Evolutionary conservation across 805 yeast genomes (phyloP), one percentile per base, ranked within the genome.

Genomic region (Kodamaea laetipori): DNA sequence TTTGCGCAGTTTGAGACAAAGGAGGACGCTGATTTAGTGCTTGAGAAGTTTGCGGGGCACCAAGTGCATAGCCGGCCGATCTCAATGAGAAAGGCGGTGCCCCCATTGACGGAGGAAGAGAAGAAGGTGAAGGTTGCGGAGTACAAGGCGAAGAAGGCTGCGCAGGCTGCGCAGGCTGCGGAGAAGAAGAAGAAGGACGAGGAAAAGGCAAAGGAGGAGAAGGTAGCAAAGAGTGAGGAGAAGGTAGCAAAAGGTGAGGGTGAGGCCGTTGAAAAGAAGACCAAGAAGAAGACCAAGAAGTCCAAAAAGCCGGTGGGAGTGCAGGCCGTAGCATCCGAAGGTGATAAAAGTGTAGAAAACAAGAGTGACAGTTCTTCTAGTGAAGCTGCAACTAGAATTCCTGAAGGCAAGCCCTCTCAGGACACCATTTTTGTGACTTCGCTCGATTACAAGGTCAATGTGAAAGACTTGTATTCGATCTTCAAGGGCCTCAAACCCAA

Each of bases 341-440:
- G 48, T 27, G 41, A 6, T 12, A 26, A 26, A n/a, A 13, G 11
- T 11, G 34, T 15, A 3, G 34, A 12, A 17, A 30, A 6, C 33
- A n/a, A 13, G 17, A 27, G 28, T 26, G 4, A n/a, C 3, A 27
- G 31, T 17, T 6, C 12, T 64, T 62, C 31, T 19, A 32, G 32
- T 17, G 21, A n/a, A 10, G 3, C 15, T 5, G 34, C 9, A 5
- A 12, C 28, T 39, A 53, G 52, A 39, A 44, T 46, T 2, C 73
- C 73, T 11, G 79, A 76, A 44, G 86, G 86, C 13, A 60, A 63
- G 15, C 76, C 79, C 12, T 80, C 88, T 2, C 64, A 63, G 33
- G 77, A 74, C 43, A 82, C 89, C 2, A 71, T 82, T 25, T 83
- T 81, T 61, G 73, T 84, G 47, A 76, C 82, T 37, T 81, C 81